Base-by-base conservation (phyloP, 225 moss, liverwort and hornwort genomes). In the Sphagnum tenellum region DNA sequence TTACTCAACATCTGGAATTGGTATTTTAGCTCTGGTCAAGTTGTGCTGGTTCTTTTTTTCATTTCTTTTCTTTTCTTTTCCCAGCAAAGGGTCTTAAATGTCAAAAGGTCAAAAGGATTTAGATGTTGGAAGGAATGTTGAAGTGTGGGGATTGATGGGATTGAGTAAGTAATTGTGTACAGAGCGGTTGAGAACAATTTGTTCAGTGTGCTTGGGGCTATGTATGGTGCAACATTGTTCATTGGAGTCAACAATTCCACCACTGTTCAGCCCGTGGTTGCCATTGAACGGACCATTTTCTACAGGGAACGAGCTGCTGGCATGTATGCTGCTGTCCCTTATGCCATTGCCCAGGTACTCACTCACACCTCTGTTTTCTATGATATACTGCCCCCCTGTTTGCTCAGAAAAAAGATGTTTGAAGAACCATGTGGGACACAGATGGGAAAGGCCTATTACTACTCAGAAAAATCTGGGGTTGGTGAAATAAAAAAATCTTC, bases 231-330 rank as follows among this genome's bases (percentile, higher is more conserved):
- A 3, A 75, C 72, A 3, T 59, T 89, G 73, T 89, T 89, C 64
- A 66, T 85, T 11, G 89, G 89, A 44, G 80, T 87, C 12, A 87
- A 85, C 82, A 89, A 89, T 46, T 73, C 89, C 3, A 64, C 82
- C 10, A 82, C 84, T 2, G 89, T 89, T 50, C 87, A 87, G 66
- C 89, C 89, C 5, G 82, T 89, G 45, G 87, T 89, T 12, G 84
- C 89, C 57, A 85, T 87, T 54, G 89, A 89, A 75, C 76, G 89
- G 45, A 87, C 89, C 4, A 82, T 89, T 11, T 89, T 87, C 44
- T 89, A 89, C 75, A 69, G 89, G 67, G 89, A 89, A 65, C 75
- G 82, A 78, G 89, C 87, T 2, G 89, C 89, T 44, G 84, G 89
- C 58, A 85, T 89, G 89, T 89, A 89, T 67, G 84, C 89, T 14